A percentile compares a stretch with the other conserved stretches of the same genome.
These are phyloP conservation scores for Phytophthora parvispora DNA, from an alignment of 352 stramenopile genomes.

Conservation along the genomic window DNA sequence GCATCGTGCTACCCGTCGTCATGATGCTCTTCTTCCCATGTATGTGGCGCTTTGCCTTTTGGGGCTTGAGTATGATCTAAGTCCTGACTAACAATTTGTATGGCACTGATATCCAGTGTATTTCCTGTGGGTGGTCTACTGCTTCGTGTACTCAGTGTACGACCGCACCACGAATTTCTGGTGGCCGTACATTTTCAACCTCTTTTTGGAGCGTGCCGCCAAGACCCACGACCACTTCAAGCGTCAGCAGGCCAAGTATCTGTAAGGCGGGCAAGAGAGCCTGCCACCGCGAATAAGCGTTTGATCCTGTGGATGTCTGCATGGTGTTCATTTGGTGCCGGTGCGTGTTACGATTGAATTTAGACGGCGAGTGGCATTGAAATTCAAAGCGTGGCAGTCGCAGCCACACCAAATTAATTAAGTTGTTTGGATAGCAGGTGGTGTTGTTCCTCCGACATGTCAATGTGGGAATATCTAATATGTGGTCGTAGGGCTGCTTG, in stretches of 20 bases:
- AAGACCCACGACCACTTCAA: constrained; percentile 73
- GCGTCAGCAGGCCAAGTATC: constrained; percentile 37
- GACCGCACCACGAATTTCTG: constrained; percentile 88
- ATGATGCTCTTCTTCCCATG: constrained; percentile 86
- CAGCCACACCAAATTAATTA: constrained; percentile 35
- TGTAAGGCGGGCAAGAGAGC: constrained; percentile 24
- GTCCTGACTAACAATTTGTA: constrained; percentile 8
- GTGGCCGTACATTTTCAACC: constrained; percentile 90
- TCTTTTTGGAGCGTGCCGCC: constrained; percentile 67
- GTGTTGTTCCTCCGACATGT: constrained; percentile 3
- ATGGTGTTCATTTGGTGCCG: constrained; percentile 23
- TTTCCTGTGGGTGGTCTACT: constrained; percentile 84
- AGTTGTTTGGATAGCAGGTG: constrained; percentile 2
- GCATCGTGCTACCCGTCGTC: constrained; percentile 75
- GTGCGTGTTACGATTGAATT: constrained; percentile 23
- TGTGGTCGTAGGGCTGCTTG: constrained; percentile 1
- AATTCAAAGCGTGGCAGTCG: constrained; percentile 29
- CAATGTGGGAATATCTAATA: constrained; percentile 10
- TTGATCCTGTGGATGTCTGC: constrained; percentile 12
- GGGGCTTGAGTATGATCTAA: background rate
- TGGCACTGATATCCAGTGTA: constrained; percentile 57
- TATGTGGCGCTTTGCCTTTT: constrained; percentile 34
- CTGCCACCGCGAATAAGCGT: background rate
- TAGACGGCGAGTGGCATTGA: constrained; percentile 9
- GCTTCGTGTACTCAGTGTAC: constrained; percentile 87